phyloP scores from a whole-genome alignment of 768 basidiomycete species.

The Kwoniella bestiolae region DNA sequence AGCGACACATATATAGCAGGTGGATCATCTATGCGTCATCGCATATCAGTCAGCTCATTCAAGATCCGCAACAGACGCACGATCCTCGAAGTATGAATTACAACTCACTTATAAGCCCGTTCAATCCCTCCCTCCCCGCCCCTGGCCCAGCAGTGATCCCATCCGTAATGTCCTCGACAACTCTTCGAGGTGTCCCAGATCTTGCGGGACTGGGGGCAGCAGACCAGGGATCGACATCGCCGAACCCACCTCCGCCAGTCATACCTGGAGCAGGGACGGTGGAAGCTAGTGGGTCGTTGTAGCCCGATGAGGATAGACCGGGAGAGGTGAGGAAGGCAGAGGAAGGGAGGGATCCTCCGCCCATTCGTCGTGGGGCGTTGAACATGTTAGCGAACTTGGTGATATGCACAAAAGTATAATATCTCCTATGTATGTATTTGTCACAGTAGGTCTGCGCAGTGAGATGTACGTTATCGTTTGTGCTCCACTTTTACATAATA shows the following conservation, averaged over 20 bases:
- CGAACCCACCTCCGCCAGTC: constrained; percentile 32
- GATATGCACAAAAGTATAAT: no score
- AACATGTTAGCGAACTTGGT: no score
- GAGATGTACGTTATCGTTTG: no score
- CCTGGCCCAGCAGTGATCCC: constrained; percentile 1
- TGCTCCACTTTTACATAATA: no score
- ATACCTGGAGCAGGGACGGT: constrained; percentile 35
- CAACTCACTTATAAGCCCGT: constrained; percentile 36
- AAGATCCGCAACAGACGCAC: no score
- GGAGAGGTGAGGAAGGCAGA: constrained; percentile 37
- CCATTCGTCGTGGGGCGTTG: constrained; percentile 48
- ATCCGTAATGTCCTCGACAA: constrained; percentile 23
- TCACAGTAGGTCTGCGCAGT: no score
- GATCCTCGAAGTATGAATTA: background rate
- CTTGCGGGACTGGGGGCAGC: constrained; percentile 51
- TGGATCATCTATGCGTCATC: constrained; percentile 66
- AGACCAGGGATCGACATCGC: constrained; percentile 58
- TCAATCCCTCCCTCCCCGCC: constrained; percentile 21
- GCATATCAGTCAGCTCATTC: no score
- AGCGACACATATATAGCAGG: constrained; percentile 77
- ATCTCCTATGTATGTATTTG: no score
- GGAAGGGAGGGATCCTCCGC: constrained; percentile 27
- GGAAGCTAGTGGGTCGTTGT: constrained; percentile 45
- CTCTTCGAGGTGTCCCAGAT: constrained; percentile 38
- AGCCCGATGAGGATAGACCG: constrained; percentile 18